These are phyloP conservation scores for Trichosporon asahii DNA, from an alignment of 1,284 basidiomycete genomes.

Conservation along the genomic window DNA sequence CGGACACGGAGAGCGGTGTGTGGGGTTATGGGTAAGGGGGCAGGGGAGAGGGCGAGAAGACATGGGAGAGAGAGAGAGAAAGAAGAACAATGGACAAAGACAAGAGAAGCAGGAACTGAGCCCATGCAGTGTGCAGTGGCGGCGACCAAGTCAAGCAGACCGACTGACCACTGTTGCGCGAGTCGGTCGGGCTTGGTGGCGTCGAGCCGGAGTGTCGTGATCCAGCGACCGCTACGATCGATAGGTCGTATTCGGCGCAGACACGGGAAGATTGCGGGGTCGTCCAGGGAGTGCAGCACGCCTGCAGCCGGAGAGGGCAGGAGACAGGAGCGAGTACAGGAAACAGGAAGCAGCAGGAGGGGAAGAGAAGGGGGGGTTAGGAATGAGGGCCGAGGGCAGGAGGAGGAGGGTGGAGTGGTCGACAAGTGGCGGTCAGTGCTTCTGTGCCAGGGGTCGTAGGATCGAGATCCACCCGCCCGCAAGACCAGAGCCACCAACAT, in stretches of 20 bases:
- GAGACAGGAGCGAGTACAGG: neutral
- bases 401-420: neutral
- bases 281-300: neutral
- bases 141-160: neutral
- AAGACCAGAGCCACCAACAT: neutral
- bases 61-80: neutral
- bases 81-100: neutral
- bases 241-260: neutral
- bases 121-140: neutral
- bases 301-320: neutral
- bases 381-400: neutral
- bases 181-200: neutral
- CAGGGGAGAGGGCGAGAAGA: neutral
- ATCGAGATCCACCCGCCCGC: neutral
- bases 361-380: neutral
- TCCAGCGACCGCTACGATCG: neutral
- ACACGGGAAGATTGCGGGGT: neutral
- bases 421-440: conserved; percentile 10
- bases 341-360: neutral
- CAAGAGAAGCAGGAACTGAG: neutral
- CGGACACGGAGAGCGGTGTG: neutral
- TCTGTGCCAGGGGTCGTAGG: conserved; percentile 2
- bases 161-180: neutral
- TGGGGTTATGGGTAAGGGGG: neutral
- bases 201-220: neutral